Evolutionary conservation across 2,329 filamentous ascomycete genomes (phyloP), one percentile per base, ranked within the genome.

Genomic region (Akanthomyces lecanii): DNA sequence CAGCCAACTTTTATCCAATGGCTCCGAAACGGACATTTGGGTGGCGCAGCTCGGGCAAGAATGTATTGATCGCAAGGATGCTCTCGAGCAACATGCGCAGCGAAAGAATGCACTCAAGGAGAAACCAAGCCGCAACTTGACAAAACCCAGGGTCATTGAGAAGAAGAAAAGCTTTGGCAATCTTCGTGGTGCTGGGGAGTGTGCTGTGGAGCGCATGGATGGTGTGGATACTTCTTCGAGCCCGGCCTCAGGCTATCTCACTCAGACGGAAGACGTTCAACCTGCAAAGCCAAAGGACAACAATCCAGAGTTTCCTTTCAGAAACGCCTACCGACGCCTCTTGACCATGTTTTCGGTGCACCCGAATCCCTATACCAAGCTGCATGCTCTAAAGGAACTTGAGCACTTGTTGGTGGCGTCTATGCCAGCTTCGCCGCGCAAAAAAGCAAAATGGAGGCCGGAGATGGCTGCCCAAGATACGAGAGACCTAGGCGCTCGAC

Each of bases 21-120:
- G 95, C 3, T 96, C 92, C 48, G 95, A 99, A 77, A 98, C 94
- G 0, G 95, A 98, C 73, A 82, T 82, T 3, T 97, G 94, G 89
- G 95, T 97, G 68, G 81, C 85, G 59, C 84, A 85, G 16, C 74
- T 92, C 7, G 85, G 86, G 3, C 84, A 88, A 68, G 79, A 88
- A 66, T 88, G 85, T 70, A 85, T 88, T 59, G 84, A 88, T 45
- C 80, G 85, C 30, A 85, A 82, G 53, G 83, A 87, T 56, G 79
- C 82, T 4, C 74, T 82, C 38, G 80, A 85, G 64, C 76, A 78
- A 45, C 78, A 80, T 54, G 77, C 78, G 57, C 71, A 79, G 65
- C 71, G 79, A 64, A 71, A 71, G 38, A 67, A 69, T 3, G 73
- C 74, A 16, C 78, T 77, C 65, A 80, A 78, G 54, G 69, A 71